Evolutionary conservation across 805 yeast species (phyloP).

Genomic region (Cyberlindnera subsufficiens): DNA sequence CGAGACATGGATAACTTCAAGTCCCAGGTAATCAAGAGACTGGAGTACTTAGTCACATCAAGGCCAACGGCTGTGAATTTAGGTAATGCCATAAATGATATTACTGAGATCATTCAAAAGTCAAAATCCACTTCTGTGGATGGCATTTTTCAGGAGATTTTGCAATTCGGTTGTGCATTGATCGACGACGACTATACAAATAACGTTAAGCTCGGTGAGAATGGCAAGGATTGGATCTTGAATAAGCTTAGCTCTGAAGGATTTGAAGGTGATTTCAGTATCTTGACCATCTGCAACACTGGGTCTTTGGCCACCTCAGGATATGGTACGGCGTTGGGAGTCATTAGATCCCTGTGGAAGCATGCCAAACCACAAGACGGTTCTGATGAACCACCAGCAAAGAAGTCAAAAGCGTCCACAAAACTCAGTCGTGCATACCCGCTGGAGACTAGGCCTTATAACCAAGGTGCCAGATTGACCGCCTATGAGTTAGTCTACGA

Average conservation of each 20-base stretch:
- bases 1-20: conserved; percentile 29
- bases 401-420: conserved; percentile 30
- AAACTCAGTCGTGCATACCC: conserved; percentile 72
- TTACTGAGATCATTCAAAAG: conserved; percentile 27
- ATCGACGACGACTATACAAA: conserved; percentile 75
- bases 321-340: conserved; percentile 94
- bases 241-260: conserved; percentile 38
- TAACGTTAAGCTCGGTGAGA: conserved; percentile 70
- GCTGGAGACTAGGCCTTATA: conserved; percentile 92
- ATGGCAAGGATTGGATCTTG: conserved; percentile 69
- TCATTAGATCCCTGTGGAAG: conserved; percentile 66
- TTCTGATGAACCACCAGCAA: conserved; percentile 20
- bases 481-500: conserved; percentile 88
- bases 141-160: conserved; percentile 28
- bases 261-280: conserved; percentile 64
- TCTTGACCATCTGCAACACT: conserved; percentile 90
- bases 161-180: conserved; percentile 44
- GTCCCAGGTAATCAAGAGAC: conserved; percentile 34
- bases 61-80: conserved; percentile 96
- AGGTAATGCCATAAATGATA: conserved; percentile 54
- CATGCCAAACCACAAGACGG: conserved; percentile 25
- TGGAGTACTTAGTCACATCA: conserved; percentile 65
- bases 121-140: conserved; percentile 22
- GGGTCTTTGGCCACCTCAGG: conserved; percentile 98
- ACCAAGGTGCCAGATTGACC: conserved; percentile 92